Evolutionary conservation across 176 grass and related monocot species (phyloP), one percentile per base, ranked within the genome.

Genomic region (Neostapfia colusana): DNA sequence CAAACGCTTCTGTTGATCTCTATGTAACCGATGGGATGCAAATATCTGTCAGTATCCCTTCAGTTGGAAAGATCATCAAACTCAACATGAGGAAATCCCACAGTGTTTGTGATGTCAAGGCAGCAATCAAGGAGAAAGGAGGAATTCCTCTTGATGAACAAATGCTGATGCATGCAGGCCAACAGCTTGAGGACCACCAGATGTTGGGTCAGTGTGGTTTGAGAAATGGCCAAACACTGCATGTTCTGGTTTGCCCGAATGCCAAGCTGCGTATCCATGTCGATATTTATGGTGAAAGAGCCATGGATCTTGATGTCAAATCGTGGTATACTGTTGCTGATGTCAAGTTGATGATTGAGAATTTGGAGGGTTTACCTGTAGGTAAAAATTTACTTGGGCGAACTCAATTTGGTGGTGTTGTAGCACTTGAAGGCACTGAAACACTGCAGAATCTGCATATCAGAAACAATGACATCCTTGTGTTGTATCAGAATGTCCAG

Each of bases 321-420:
- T 37, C 5, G 74, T 88, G 85, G 85, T 79, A 83, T 57, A 88
- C 85, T 51, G 34, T 87, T 87, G 67, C 68, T 78, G 79, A 87
- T 73, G 14, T 83, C 68, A 87, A 87, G 61, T 73, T 83, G 50
- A 83, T 87, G 68, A 78, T 83, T 41, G 75, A 88, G 14, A 74
- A 6, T 28, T 60, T 37, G 53, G 79, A 79, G 53, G 80, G 68
- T 83, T 15, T 79, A 34, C 61, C 51, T 62, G 61, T 24, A n/a
- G 34, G 18, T 34, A 68, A 23, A n/a, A 62, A 79, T 21, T 21
- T 69, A 44, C 74, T 88, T 8, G n/a, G 39, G 5, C 14, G 6
- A n/a, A 15, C 54, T 83, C 73, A 60, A 66, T 23, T 17, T 56
- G 58, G 73, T 28, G 27, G 59, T 39, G 10, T 46, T 25, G 43